phyloP scores from a whole-genome alignment of 2,329 filamentous ascomycete genomes.

The Alternaria panax region DNA sequence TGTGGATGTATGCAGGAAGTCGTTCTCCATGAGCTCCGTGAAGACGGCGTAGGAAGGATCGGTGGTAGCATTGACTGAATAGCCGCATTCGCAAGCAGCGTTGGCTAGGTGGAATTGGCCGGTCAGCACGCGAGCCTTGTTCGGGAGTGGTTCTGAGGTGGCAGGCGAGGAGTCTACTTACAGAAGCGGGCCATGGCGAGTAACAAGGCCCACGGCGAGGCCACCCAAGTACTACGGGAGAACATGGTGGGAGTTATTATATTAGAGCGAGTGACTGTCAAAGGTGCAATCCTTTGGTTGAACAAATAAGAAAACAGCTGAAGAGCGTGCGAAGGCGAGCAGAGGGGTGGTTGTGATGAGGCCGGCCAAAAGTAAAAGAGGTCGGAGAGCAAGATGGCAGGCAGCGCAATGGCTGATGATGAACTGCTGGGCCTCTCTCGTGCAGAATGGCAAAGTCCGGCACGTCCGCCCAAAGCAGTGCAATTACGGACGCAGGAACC shows the following conservation, averaged over 20 bases:
- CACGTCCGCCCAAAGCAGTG: constrained; percentile 19
- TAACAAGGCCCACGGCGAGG: constrained; percentile 40
- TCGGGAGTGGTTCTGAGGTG: neutral
- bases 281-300: constrained; percentile 9
- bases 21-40: constrained; percentile 74
- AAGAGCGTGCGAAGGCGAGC: constrained; percentile 24
- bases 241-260: constrained; percentile 23
- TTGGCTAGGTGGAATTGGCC: constrained; percentile 32
- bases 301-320: constrained; percentile 24
- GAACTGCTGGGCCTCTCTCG: constrained; percentile 17
- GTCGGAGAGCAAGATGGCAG: constrained; percentile 7
- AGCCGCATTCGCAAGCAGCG: constrained; percentile 75
- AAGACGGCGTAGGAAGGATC: constrained; percentile 60
- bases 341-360: constrained; percentile 13
- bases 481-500: constrained; percentile 19
- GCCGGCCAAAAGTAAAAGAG: constrained; percentile 16
- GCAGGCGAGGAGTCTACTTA: constrained; percentile 26
- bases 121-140: constrained; percentile 14
- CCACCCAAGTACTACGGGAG: constrained; percentile 29
- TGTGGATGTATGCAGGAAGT: constrained; percentile 68
- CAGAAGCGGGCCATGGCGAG: constrained; percentile 41
- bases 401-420: constrained; percentile 15
- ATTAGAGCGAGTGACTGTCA: constrained; percentile 32
- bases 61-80: constrained; percentile 62
- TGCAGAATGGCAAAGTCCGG: constrained; percentile 14